A percentile compares a stretch with the other conserved stretches of the same genome.
Conservation (phyloP, 1,284 basidiomycete genomes). For the Irpex sp. region DNA sequence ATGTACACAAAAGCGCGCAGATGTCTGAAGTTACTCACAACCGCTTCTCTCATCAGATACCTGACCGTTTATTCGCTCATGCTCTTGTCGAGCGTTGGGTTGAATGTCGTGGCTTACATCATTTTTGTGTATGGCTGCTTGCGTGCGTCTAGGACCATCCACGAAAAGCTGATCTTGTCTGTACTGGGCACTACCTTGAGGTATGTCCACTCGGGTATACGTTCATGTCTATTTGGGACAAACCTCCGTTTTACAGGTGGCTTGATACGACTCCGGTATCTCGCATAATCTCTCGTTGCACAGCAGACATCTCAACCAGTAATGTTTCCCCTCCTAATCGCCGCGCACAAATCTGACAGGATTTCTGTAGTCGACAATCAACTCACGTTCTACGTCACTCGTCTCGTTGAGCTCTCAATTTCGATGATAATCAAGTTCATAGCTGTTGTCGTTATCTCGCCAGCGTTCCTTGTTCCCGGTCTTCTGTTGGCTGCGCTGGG, state of each 20-base stretch:
- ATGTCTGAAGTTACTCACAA: background rate
- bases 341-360: background rate
- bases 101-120: constrained; percentile 26
- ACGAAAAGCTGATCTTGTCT: constrained; percentile 50
- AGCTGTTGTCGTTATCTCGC: constrained; percentile 45
- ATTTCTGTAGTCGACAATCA: constrained; percentile 26
- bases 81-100: constrained; percentile 25
- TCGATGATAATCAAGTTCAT: constrained; percentile 38
- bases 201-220: constrained; percentile 13
- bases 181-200: constrained; percentile 56
- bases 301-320: constrained; percentile 50
- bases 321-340: constrained; percentile 6
- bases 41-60: constrained; percentile 27
- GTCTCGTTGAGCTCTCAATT: constrained; percentile 27
- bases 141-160: constrained; percentile 55
- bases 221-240: background rate
- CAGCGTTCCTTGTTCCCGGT: constrained; percentile 38
- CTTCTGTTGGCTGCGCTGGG: constrained; percentile 41
- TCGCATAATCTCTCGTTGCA: constrained; percentile 57
- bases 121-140: constrained; percentile 38
- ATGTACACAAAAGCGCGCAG: background rate
- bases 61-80: constrained; percentile 39
- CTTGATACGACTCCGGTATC: constrained; percentile 56
- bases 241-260: constrained; percentile 30
- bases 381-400: constrained; percentile 20